These are phyloP conservation scores for Microbotryum violaceum DNA, from an alignment of 1,284 basidiomycete species.

Conservation along the genomic window DNA sequence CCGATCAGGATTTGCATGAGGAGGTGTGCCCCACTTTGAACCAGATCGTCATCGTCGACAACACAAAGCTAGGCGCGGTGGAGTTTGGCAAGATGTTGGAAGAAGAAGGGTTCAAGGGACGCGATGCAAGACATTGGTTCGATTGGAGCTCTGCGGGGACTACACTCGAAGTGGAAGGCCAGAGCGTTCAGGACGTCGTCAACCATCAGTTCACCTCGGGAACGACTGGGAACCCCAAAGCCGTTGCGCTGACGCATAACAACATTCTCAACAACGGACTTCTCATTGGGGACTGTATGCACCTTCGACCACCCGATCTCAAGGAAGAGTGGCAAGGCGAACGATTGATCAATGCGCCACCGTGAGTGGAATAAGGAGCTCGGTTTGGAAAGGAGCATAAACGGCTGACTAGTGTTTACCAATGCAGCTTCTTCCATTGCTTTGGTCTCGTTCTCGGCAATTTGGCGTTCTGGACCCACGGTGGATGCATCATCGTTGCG, in stretches of 20 bases:
- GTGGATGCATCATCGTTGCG: constrained; percentile 31
- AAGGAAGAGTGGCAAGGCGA: constrained; percentile 6
- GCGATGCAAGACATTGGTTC: constrained; percentile 1
- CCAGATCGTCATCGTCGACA: constrained; percentile 6
- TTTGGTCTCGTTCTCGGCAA: constrained; percentile 38
- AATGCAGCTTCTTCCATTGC: constrained; percentile 26
- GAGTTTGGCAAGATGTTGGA: constrained; percentile 3
- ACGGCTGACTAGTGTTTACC: not conserved
- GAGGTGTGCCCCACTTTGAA: not conserved
- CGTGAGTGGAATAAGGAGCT: not conserved
- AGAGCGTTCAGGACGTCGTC: constrained; percentile 27
- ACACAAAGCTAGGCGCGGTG: constrained; percentile 2
- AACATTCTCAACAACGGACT: constrained; percentile 39
- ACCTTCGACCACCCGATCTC: constrained; percentile 5
- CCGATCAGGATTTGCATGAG: not conserved
- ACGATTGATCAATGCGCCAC: constrained; percentile 1
- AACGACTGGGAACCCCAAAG: constrained; percentile 25
- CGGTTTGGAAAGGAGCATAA: not conserved
- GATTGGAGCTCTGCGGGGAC: constrained; percentile 1
- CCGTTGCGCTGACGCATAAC: constrained; percentile 7
- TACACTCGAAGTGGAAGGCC: not conserved
- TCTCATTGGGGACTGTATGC: constrained; percentile 34
- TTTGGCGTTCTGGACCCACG: constrained; percentile 37
- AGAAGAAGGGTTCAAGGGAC: not conserved
- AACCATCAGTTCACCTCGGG: constrained; percentile 34